Evolutionary conservation across 129 eudicot species (phyloP).

Genomic region (Cynara cardunculus): DNA sequence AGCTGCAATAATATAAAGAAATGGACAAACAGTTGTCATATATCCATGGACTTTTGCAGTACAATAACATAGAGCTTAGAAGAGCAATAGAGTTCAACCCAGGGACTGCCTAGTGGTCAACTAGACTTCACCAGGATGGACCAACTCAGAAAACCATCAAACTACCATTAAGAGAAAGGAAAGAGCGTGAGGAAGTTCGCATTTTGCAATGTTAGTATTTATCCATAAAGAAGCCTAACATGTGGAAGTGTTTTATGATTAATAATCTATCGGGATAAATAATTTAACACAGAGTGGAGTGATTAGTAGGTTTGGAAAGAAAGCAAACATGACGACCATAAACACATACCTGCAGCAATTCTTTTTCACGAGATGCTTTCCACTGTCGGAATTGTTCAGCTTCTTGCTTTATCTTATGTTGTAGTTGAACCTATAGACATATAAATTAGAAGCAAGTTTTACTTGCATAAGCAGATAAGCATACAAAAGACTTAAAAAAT

Average conservation of each 20-base stretch:
- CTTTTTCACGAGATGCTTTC: constrained; percentile 99
- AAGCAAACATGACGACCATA: neutral
- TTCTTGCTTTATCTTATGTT: constrained; percentile 94
- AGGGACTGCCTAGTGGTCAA: too few relatives aligned
- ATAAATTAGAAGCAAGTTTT: constrained; percentile 15
- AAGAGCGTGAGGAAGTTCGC: neutral
- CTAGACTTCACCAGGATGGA: too few relatives aligned
- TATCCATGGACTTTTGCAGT: neutral
- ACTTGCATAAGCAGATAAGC: neutral
- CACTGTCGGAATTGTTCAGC: constrained; percentile 97
- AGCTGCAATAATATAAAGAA: constrained; percentile 40
- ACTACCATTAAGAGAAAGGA: too few relatives aligned
- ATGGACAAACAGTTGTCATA: neutral
- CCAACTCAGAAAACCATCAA: too few relatives aligned
- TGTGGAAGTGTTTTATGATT: neutral
- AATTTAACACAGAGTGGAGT: neutral
- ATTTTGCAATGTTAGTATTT: too few relatives aligned
- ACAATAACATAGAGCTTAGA: neutral
- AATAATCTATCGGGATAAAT: neutral
- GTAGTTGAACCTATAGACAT: constrained; percentile 80
- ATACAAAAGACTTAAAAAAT: neutral
- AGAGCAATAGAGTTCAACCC: too few relatives aligned
- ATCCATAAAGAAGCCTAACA: neutral
- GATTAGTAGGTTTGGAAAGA: neutral
- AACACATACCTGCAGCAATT: constrained; percentile 69